These are phyloP conservation scores for Aspergillus sp. DNA, from an alignment of 2,329 filamentous ascomycete species.

Conservation along the genomic window DNA sequence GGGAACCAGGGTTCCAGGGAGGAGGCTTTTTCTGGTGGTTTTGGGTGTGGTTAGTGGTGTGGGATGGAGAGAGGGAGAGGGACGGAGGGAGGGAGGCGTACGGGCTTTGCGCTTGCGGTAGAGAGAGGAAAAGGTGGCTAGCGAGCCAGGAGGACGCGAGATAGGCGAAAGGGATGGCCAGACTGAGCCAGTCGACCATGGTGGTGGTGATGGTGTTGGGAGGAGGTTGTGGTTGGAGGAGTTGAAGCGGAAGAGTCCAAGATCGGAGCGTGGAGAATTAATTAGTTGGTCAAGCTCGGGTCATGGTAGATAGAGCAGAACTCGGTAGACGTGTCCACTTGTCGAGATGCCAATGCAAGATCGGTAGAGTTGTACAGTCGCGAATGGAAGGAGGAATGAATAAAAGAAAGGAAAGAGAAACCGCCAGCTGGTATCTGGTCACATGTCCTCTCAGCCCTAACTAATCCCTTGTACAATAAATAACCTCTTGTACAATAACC, in stretches of 20 bases:
- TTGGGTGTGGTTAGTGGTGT: not conserved
- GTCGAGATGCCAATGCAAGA: too few relatives aligned
- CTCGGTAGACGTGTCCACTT: not conserved
- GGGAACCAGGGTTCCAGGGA: slow-evolving; percentile 92
- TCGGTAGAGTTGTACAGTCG: too few relatives aligned
- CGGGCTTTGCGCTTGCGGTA: slow-evolving; percentile 87
- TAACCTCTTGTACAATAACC: too few relatives aligned
- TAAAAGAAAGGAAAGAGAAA: not conserved
- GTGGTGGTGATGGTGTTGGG: slow-evolving; percentile 5
- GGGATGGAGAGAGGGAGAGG: slow-evolving; percentile 1
- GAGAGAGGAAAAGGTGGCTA: slow-evolving; percentile 84
- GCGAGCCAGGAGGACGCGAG: slow-evolving; percentile 78
- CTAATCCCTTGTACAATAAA: slow-evolving; percentile 1
- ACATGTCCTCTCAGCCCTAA: slow-evolving; percentile 4
- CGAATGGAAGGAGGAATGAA: not conserved
- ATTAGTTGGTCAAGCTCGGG: not conserved
- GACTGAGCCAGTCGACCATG: slow-evolving; percentile 69
- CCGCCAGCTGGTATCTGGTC: slow-evolving; percentile 1
- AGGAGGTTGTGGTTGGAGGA: not conserved
- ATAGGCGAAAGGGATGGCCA: slow-evolving; percentile 82
- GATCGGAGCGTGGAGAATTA: not conserved
- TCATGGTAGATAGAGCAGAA: not conserved
- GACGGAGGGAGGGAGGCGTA: slow-evolving; percentile 31
- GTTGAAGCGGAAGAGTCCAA: too few relatives aligned
- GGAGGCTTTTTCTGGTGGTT: slow-evolving; percentile 59